Base-by-base conservation (phyloP, 208 protist species). In the Leishmania gerbilli region DNA sequence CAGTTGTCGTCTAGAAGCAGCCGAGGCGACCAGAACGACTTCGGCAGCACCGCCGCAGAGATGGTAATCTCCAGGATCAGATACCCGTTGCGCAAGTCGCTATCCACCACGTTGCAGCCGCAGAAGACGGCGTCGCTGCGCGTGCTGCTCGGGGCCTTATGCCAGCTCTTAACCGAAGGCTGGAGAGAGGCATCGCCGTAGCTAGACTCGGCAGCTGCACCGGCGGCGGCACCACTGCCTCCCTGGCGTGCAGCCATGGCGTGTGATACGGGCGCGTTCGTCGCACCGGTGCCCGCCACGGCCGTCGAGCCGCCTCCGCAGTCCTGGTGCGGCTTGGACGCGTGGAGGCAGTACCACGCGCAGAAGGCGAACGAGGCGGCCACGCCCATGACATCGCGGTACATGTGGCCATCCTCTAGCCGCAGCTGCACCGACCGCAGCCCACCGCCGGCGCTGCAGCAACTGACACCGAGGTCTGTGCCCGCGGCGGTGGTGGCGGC, bases 31-130 rank as follows among this genome's bases (percentile, higher is more conserved):
- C 86, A 89, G 55, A 82, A 86, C 68, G 60, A 74, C 34, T 31
- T 19, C 37, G 80, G 84, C 77, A 88, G 80, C 80, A 78, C 76
- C 8, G 78, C 82, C 45, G 74, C 34, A 67, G 85, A 68, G 34
- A 96, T 79, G n/a, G 83, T 87, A 24, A 97, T 77, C 71, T 93
- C 88, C 7, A 95, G 88, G n/a, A 95, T 77, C 19, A 97, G 84
- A 62, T 93, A 87, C 45, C 91, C 93, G 75, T 88, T 88, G 42
- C 87, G 85, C 24, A 97, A 31, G 87, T 95, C 90, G 84, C 88
- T 94, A 79, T 97, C 93, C 37, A 97, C 77, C 31, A 97, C 81
- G 80, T 97, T 94, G 72, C 86, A 76, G 58, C 93, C 91, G 71
- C 87, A 93, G 53, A 79, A 81, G 58, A 88, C 77, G 37, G 88